Base-by-base conservation (phyloP, 2,329 filamentous ascomycete species). In the Fusarium agapanthi region DNA sequence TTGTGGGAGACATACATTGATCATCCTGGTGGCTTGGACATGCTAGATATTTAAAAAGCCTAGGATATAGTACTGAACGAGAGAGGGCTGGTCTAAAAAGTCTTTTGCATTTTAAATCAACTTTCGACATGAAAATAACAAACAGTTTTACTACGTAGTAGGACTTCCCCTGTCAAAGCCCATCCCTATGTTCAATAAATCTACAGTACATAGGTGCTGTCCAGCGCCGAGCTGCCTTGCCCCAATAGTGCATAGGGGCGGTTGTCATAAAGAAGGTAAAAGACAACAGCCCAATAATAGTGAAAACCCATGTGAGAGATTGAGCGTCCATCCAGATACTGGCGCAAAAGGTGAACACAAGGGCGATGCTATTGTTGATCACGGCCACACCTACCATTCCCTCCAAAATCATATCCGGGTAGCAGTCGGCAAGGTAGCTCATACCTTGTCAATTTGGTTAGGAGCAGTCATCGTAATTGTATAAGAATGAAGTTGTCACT, bases 71-170 rank as follows among this genome's bases (percentile, higher is more conserved):
- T 34, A 4, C 12, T 37, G 18, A 12, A 12, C 6, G 3, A 37
- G 18, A 0, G 10, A 37, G 0, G 35, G 16, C 0, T 18, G 12
- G 0, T 4, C 9, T 20, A 4, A 6, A 1, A 20, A 7, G 12
- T 0, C 37, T 8, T 38, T 13, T 22, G 12, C 0, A 22, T 7
- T 38, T 38, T 20, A 38, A 0, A 18, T 18, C 4, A 18, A 5
- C 1, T 38, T 8, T 8, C 20, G 12, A 40, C 8, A 14, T 22
- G 13, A 40, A 4, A 26, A 9, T 9, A 26, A 12, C 6, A 14
- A n/a, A 1, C 5, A 20, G 11, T 18, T 13, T 20, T 26, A 20
- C 11, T 26, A 13, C 11, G 1, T 9, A 20, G 24, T 20, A 44
- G 7, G 24, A 26, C 24, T 22, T 15, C 13, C 1, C 24, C 1